Evolutionary conservation across 352 stramenopile genomes (phyloP).

Genomic region (Peronospora belbahrii): DNA sequence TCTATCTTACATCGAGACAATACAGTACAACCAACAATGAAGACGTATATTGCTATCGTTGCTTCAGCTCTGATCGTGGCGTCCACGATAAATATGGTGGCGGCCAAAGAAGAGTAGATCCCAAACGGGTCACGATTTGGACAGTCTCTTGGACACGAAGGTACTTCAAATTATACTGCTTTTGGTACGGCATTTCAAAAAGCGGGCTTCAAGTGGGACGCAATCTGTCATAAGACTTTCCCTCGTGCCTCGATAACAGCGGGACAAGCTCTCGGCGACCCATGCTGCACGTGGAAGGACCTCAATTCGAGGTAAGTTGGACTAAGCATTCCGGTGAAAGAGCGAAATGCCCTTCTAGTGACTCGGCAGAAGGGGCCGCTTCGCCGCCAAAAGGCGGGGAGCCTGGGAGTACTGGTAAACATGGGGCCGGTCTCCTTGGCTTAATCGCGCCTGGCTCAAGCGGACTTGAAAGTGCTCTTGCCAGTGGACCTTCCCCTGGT

Average conservation of each 20-base stretch:
- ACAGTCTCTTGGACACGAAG: conserved; percentile 25
- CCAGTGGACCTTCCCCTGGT: too few species aligned
- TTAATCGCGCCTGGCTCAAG: too few species aligned
- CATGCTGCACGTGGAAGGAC: conserved; percentile 24
- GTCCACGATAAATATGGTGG: neutral
- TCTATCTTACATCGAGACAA: neutral
- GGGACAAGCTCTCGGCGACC: conserved; percentile 2
- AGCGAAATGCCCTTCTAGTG: neutral
- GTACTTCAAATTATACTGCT: conserved; percentile 21
- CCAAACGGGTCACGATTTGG: conserved; percentile 29
- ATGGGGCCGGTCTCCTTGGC: too few species aligned
- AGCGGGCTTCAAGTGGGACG: conserved; percentile 15
- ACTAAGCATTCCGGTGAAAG: neutral
- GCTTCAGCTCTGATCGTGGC: neutral
- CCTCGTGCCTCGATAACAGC: conserved; percentile 15
- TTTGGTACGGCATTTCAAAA: conserved; percentile 25
- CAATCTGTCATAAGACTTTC: conserved; percentile 1
- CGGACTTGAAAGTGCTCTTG: too few species aligned
- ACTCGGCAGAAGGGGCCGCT: too few species aligned
- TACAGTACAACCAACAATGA: neutral
- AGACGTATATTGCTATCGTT: conserved; percentile 1
- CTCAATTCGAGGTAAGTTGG: neutral
- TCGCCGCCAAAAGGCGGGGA: too few species aligned
- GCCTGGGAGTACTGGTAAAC: too few species aligned
- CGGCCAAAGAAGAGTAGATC: conserved; percentile 14